These are phyloP conservation scores for Fusarium falciforme DNA, from an alignment of 2,329 filamentous ascomycete genomes.

Conservation along the genomic window DNA sequence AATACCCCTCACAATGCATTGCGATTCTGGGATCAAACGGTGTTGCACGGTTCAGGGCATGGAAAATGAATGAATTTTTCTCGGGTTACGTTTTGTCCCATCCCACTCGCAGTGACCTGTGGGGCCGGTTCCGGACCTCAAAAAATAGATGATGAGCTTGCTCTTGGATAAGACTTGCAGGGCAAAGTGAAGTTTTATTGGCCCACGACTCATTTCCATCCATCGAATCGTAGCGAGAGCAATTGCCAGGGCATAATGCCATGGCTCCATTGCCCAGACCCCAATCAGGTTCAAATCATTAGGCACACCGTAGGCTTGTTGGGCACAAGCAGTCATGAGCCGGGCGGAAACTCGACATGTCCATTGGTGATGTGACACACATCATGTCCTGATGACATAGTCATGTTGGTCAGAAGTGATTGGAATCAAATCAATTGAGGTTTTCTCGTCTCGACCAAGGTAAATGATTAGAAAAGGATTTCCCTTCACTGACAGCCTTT, in stretches of 20 bases:
- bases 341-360: not conserved
- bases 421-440: not conserved
- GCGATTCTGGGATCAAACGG: conserved; percentile 53
- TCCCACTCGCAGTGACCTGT: conserved; percentile 45
- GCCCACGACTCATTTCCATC: not conserved
- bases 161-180: conserved; percentile 38
- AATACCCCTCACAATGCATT: conserved; percentile 55
- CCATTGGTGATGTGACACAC: not conserved
- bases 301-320: not conserved
- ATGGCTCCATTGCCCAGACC: not conserved
- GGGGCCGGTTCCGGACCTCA: conserved; percentile 41
- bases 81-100: conserved; percentile 48
- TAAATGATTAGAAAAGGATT: not conserved
- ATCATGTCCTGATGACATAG: not conserved
- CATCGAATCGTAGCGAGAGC: not conserved
- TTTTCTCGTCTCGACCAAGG: not conserved
- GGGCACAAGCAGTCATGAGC: not conserved
- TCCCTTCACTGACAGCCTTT: not conserved
- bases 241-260: not conserved
- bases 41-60: conserved; percentile 56
- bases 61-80: conserved; percentile 57
- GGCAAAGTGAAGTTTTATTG: conserved; percentile 14
- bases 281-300: not conserved
- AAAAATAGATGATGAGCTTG: conserved; percentile 51
- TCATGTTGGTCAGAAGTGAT: not conserved